phyloP scores from a whole-genome alignment of 2,329 filamentous ascomycete genomes.

The Pestalotiopsis sp. region DNA sequence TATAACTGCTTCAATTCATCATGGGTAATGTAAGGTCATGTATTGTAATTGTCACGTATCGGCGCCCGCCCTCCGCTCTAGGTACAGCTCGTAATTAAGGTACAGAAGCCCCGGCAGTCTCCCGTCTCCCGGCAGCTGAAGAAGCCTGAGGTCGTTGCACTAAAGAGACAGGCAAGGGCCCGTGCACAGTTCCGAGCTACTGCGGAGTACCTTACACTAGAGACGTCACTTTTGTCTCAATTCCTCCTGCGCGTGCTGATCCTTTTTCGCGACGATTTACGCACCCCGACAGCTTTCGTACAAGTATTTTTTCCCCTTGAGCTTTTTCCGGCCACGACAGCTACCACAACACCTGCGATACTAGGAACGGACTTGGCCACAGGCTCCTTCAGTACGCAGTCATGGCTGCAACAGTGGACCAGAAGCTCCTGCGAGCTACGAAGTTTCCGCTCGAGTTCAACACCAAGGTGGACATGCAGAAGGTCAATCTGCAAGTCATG shows the following conservation, averaged over 20 bases:
- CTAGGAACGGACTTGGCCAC: not conserved
- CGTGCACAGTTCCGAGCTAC: not conserved
- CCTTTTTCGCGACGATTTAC: not conserved
- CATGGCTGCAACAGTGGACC: conserved; percentile 85
- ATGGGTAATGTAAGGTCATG: no score
- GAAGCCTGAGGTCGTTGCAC: not conserved
- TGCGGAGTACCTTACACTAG: not conserved
- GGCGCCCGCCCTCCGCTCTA: no score
- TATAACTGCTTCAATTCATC: no score
- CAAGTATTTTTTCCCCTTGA: not conserved
- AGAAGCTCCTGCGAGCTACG: conserved; percentile 85
- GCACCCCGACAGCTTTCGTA: not conserved
- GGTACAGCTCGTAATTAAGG: no score
- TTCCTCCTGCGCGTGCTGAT: not conserved
- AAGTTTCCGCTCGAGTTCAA: conserved; percentile 94
- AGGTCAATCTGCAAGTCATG: conserved; percentile 97
- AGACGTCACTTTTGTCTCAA: conserved; percentile 1
- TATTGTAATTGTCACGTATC: no score
- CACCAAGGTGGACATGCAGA: conserved; percentile 94
- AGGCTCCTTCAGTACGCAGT: not conserved
- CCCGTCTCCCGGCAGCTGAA: not conserved
- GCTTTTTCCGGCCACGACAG: not conserved
- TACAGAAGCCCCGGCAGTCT: no score
- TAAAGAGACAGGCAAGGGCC: not conserved
- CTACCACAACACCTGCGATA: not conserved